Evolutionary conservation across 192 early-diverging fungal genomes (phyloP), one percentile per base, ranked within the genome.

Genomic region (Linnemannia zychae): DNA sequence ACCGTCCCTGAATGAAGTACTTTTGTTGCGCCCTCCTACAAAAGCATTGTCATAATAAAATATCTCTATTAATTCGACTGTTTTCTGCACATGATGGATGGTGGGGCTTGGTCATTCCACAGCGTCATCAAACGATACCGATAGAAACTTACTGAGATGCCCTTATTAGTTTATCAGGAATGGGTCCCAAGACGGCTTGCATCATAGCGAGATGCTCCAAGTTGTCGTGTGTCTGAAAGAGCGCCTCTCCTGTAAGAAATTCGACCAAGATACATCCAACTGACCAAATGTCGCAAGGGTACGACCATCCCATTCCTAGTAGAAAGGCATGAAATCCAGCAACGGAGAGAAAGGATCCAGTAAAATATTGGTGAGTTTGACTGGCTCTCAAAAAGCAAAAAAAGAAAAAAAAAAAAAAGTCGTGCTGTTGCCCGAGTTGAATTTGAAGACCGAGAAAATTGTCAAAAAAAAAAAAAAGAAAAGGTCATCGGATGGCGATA

Each of bases 191-290:
- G 0, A 97, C 94, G 0, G 90, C 87, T 84, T 99, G 94, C 97
- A 99, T 99, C 96, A 99, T 97, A 17, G 95, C 96, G 77, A 99
- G 87, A 87, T 99, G 98, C 82, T 99, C 98, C 74, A 97, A 86
- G 90, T 98, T 96, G 84, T 99, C 97, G 75, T 99, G 98, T 20
- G 98, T 99, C 88, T 99, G 97, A 87, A 99, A 99, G 67, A 99
- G 86, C 6, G 98, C 97, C 82, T 97, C 95, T 48, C 98, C 98
- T 0, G 97, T 99, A 60, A 95, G 93, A 66, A 99, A 92, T 89
- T 99, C 98, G 18, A 99, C 92, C 31, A 99, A 92, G 66, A 99
- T 98, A 90, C 98, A 99, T 12, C 98, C 98, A 71, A 98, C 87
- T 13, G 97, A 98, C 98, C 98, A 99, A 91, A 99, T 95, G 87